These are phyloP conservation scores for Mycocalia duriaeana DNA, from an alignment of 1,284 basidiomycete genomes.

Conservation along the genomic window DNA sequence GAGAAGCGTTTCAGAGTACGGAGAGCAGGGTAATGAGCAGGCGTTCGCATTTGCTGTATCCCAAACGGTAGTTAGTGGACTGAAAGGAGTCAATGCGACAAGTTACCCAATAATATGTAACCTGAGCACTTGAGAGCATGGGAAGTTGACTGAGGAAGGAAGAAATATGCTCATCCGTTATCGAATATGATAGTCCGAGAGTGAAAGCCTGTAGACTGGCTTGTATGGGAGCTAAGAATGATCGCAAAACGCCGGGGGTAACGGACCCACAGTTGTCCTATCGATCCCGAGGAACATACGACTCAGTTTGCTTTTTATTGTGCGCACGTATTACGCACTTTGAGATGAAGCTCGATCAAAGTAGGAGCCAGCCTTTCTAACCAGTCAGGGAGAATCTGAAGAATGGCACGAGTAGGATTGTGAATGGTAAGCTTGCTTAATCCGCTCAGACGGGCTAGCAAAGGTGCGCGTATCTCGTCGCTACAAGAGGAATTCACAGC, in stretches of 20 bases:
- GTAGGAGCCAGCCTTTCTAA: slow-evolving; percentile 27
- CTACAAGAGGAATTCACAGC: slow-evolving; percentile 37
- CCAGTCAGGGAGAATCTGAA: slow-evolving; percentile 44
- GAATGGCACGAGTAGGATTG: slow-evolving; percentile 38
- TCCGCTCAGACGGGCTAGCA: slow-evolving; percentile 26
- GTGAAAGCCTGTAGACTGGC: slow-evolving; percentile 30
- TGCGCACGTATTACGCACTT: slow-evolving; percentile 27
- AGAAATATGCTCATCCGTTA: slow-evolving; percentile 46
- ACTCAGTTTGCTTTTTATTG: no score
- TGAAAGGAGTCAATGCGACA: slow-evolving; percentile 1
- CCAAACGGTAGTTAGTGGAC: not conserved
- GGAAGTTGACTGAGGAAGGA: slow-evolving; percentile 35
- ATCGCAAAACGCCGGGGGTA: slow-evolving; percentile 49
- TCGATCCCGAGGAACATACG: no score
- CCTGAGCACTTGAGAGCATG: slow-evolving; percentile 29
- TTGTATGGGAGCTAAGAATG: slow-evolving; percentile 32
- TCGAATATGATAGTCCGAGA: slow-evolving; percentile 50
- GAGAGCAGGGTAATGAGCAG: slow-evolving; percentile 25
- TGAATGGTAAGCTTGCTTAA: slow-evolving; percentile 34
- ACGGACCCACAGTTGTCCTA: slow-evolving; percentile 54
- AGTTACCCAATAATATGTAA: slow-evolving; percentile 47
- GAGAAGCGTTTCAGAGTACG: slow-evolving; percentile 34
- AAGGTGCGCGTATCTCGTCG: slow-evolving; percentile 26
- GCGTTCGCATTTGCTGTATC: slow-evolving; percentile 39
- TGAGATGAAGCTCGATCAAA: slow-evolving; percentile 35